Evolutionary conservation across 2,329 filamentous ascomycete species (phyloP).

Genomic region (Sporothrix brunneoviolacea): DNA sequence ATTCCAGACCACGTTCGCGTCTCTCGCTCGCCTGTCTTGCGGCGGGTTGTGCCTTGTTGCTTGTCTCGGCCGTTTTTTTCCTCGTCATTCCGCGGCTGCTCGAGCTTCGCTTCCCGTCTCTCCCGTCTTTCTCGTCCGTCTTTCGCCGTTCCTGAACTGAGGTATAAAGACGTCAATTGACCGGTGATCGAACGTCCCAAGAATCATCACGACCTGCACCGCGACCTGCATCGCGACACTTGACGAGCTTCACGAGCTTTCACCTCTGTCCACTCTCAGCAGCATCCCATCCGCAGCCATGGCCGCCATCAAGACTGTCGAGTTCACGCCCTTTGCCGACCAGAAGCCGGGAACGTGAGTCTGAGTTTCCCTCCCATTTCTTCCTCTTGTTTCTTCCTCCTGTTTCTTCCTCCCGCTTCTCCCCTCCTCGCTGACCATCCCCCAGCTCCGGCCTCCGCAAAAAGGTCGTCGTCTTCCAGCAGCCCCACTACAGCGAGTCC

Average conservation of each 20-base stretch:
- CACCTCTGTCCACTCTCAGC: background rate
- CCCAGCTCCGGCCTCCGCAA: constrained; percentile 91
- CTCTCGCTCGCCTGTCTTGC: too few relatives aligned
- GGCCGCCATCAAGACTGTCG: constrained; percentile 68
- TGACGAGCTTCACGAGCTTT: too few relatives aligned
- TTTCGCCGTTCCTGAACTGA: too few relatives aligned
- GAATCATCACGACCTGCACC: too few relatives aligned
- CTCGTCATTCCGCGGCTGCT: background rate
- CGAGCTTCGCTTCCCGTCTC: background rate
- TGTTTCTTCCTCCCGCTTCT: constrained; percentile 1
- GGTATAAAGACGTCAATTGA: too few relatives aligned
- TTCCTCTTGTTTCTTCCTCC: background rate
- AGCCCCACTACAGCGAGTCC: constrained; percentile 90
- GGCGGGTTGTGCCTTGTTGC: too few relatives aligned
- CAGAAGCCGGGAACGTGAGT: constrained; percentile 99
- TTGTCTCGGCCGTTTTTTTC: background rate
- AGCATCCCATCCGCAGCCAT: constrained; percentile 37
- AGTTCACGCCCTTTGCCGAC: constrained; percentile 80
- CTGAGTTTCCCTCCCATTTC: background rate
- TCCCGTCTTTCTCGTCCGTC: background rate
- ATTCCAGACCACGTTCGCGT: constrained; percentile 6
- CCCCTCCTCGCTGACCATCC: constrained; percentile 2
- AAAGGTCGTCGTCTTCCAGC: constrained; percentile 96
- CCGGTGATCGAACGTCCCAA: too few relatives aligned
- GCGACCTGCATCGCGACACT: too few relatives aligned